Evolutionary conservation across 2,329 filamentous ascomycete genomes (phyloP), one percentile per base, ranked within the genome.

Genomic region (Claviceps pusilla): DNA sequence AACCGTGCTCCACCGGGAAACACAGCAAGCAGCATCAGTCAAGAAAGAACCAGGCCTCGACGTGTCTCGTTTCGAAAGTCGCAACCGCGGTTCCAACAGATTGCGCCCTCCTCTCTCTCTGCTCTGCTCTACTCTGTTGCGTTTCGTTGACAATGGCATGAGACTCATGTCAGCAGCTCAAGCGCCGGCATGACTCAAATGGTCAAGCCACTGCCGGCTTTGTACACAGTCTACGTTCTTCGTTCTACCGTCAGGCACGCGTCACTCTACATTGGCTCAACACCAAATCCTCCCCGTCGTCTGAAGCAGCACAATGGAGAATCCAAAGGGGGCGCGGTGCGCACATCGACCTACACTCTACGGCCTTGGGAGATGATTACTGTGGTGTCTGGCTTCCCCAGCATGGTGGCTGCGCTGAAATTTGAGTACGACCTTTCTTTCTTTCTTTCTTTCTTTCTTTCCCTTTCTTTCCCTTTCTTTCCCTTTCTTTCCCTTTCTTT

Each of bases 171-270:
- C 41, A 28, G 16, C 14, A 41, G 50, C 19, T 31, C 31, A 29
- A 46, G 51, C 39, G 28, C 50, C 60, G 62, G 59, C 58, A 77
- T 77, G 72, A 60, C 70, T 12, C 64, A 67, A 41, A 61, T 71
- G 49, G 58, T 67, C 28, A 79, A 75, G 60, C 82, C 76, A 0
- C 88, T 97, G 28, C 91, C 91, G 10, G 84, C 90, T 1, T 84
- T 96, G 59, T 97, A 97, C 66, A 89, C 87, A 60, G 94, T 93
- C 65, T 97, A 98, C 67, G 79, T 97, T 16, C 79, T 97, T 41
- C 85, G 90, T 24, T 96, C 91, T 0, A 89, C 84, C 0, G 77
- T 89, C 10, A 78, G 80, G 48, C 82, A 82, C 64, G 76, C 78
- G 33, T 81, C 78, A 2, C 76, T 91, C 33, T 98, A 98, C 68